Percentiles rank a stretch among this genome's conserved stretches.
phyloP scores from a whole-genome alignment of 1,284 basidiomycete species.

The Anthracocystis setariae region DNA sequence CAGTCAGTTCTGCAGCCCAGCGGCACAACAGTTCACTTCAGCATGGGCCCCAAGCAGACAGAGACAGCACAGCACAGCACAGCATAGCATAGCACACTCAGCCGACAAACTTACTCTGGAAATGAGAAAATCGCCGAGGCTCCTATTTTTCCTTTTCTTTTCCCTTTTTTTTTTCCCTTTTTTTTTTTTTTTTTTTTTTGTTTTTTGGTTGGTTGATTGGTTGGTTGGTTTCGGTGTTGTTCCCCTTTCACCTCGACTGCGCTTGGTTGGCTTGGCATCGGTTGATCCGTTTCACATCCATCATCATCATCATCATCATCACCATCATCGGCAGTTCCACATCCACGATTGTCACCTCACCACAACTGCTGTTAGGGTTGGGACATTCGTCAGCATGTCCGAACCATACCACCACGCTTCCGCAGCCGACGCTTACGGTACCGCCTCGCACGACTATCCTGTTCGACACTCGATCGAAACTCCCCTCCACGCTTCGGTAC shows the following conservation, averaged over 20 bases:
- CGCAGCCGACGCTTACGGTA: constrained; percentile 41
- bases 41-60: not conserved
- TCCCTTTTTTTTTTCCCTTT: no score
- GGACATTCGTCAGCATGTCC: constrained; percentile 11
- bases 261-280: no score
- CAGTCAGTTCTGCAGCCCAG: not conserved
- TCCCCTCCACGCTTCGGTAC: constrained; percentile 3
- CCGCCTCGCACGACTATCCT: constrained; percentile 24
- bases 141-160: not conserved
- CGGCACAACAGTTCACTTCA: not conserved
- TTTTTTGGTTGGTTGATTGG: no score
- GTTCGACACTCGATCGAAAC: constrained; percentile 31
- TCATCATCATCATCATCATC: constrained; percentile 9
- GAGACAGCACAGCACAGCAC: not conserved
- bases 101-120: no score
- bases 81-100: no score
- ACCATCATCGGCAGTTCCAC: no score
- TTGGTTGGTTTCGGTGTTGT: no score
- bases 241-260: constrained; percentile 3
- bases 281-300: not conserved
- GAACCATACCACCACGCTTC: constrained; percentile 36
- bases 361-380: not conserved
- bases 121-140: not conserved
- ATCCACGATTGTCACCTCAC: no score
- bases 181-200: no score